Evolutionary conservation across 2,329 filamentous ascomycete genomes (phyloP).

Genomic region (Lecanicillium sp.): DNA sequence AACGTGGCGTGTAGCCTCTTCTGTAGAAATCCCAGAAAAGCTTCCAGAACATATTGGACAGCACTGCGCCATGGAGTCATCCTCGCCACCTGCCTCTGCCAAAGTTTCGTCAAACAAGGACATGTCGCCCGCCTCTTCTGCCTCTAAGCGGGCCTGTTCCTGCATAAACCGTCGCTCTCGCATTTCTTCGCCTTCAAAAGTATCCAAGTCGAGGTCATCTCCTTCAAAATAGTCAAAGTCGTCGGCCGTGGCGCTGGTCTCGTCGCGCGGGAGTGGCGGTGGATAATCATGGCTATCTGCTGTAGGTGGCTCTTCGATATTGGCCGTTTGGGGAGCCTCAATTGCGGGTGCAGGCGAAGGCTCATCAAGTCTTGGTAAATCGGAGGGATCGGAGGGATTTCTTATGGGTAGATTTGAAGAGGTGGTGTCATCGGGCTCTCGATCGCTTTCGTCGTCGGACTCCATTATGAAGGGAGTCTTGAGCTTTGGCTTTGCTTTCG

Average conservation of each 20-base stretch:
- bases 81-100: constrained; percentile 22
- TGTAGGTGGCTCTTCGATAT: neutral
- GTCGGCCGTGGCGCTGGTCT: constrained; percentile 21
- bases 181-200: constrained; percentile 54
- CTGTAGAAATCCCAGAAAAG: constrained; percentile 49
- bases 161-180: constrained; percentile 64
- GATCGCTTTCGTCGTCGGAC: constrained; percentile 46
- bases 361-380: no score
- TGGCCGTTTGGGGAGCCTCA: neutral
- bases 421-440: constrained; percentile 8
- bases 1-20: constrained; percentile 75
- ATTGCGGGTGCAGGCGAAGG: neutral
- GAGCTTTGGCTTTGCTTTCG: constrained; percentile 15
- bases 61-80: constrained; percentile 22
- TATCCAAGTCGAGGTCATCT: constrained; percentile 48
- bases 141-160: constrained; percentile 61
- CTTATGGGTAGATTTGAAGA: no score
- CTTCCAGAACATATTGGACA: constrained; percentile 74
- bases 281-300: no score
- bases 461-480: constrained; percentile 59
- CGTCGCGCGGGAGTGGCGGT: neutral
- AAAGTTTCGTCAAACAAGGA: constrained; percentile 23
- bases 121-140: constrained; percentile 41
- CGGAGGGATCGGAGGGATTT: no score
- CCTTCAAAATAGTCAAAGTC: constrained; percentile 31